Percentiles rank a stretch among this genome's conserved stretches.
Conservation (phyloP, 2,329 filamentous ascomycete genomes). For the Penicillium oxalicum region DNA sequence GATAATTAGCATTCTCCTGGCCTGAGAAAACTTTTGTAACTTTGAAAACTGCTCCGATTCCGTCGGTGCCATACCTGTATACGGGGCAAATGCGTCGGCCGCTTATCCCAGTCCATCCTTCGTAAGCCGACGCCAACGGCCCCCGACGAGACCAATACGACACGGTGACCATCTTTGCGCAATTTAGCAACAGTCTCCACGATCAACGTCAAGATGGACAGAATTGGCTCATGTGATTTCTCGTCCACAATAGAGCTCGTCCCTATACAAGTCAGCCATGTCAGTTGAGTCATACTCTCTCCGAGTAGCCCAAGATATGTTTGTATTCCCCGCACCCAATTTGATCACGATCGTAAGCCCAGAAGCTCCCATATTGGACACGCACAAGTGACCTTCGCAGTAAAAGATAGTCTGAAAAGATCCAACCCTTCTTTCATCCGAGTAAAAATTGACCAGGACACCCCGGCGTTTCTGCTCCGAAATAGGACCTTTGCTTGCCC, state of each 20-base stretch:
- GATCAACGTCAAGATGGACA: constrained; percentile 85
- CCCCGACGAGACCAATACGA: constrained; percentile 94
- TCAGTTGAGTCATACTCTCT: constrained; percentile 12
- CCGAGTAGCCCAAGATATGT: constrained; percentile 9
- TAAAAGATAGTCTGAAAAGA: too few relatives aligned
- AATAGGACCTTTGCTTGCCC: constrained; percentile 5
- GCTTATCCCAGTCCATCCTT: constrained; percentile 79
- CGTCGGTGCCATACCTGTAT: constrained; percentile 56
- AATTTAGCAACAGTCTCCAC: constrained; percentile 89
- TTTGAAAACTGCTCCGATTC: too few relatives aligned
- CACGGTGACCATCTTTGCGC: constrained; percentile 82
- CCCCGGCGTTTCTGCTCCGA: constrained; percentile 5
- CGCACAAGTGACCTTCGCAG: too few relatives aligned
- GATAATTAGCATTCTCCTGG: background rate
- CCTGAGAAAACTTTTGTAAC: background rate
- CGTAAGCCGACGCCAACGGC: constrained; percentile 91
- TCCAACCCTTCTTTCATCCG: too few relatives aligned
- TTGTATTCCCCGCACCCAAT: constrained; percentile 31
- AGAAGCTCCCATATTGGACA: constrained; percentile 17
- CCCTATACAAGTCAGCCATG: constrained; percentile 49
- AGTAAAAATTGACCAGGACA: background rate
- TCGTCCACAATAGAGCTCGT: constrained; percentile 99
- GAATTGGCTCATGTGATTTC: constrained; percentile 82
- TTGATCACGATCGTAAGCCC: constrained; percentile 37
- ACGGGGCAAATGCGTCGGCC: constrained; percentile 84